Conservation (phyloP, 2,329 filamentous ascomycete genomes). For the Alternaria hordeiaustralica region DNA sequence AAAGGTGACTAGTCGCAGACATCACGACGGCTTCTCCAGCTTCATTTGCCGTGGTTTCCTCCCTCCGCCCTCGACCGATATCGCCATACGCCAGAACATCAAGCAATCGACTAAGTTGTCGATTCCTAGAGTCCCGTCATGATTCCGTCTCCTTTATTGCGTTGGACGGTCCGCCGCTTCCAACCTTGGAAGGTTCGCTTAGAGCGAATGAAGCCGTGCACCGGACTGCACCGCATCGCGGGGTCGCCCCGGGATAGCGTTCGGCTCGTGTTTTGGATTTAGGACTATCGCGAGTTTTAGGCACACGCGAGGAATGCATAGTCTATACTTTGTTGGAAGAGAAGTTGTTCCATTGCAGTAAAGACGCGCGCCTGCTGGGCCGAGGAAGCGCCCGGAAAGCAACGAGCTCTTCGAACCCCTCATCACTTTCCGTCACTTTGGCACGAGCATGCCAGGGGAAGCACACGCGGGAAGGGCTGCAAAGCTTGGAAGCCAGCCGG, state of each 20-base stretch:
- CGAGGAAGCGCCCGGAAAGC: not conserved
- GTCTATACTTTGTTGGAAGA: not conserved
- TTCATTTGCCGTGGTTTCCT: not conserved
- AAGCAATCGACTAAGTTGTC: not conserved
- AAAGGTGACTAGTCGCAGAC: not conserved
- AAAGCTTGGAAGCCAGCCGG: constrained; percentile 6
- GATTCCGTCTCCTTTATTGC: not conserved
- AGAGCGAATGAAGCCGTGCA: not conserved
- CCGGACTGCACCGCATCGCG: not conserved
- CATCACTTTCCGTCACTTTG: not conserved
- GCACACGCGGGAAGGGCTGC: constrained; percentile 8
- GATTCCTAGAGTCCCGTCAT: not conserved
- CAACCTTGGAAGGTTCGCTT: not conserved
- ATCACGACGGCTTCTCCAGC: not conserved
- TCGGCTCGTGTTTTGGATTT: not conserved
- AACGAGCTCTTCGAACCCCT: not conserved
- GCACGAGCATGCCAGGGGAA: not conserved
- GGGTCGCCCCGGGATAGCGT: not conserved
- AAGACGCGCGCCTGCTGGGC: not conserved
- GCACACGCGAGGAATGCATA: not conserved
- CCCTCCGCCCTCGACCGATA: not conserved
- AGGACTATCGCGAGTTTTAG: not conserved
- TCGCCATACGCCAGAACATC: not conserved
- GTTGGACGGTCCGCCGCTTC: not conserved
- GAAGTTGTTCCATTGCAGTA: not conserved